Conservation (phyloP, 2,329 filamentous ascomycete genomes). For the Fusarium tjaetaba region DNA sequence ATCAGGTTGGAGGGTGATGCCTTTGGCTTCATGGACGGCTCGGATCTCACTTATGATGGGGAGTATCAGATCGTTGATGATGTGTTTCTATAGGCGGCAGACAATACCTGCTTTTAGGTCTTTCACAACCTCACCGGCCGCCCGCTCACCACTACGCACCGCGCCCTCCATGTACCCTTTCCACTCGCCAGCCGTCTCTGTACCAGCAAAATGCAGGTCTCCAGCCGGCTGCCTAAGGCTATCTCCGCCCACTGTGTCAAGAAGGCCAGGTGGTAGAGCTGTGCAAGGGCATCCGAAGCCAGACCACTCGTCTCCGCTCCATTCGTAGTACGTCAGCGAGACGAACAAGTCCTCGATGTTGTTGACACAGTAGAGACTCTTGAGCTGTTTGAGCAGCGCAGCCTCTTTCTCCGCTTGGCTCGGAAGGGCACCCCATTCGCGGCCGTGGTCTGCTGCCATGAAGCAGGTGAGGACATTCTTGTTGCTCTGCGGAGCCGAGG, state of each 20-base stretch:
- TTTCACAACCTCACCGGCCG: neutral
- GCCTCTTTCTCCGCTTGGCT: neutral
- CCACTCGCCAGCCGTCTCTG: slow-evolving; percentile 18
- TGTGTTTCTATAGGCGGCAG: neutral
- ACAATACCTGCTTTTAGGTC: neutral
- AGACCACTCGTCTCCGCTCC: neutral
- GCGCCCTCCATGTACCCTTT: slow-evolving; percentile 30
- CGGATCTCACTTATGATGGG: too few relatives aligned
- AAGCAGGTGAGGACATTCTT: neutral
- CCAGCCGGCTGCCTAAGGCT: neutral
- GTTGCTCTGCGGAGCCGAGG: neutral
- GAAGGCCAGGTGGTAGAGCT: neutral
- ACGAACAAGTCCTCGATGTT: neutral
- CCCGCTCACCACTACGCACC: slow-evolving; percentile 16
- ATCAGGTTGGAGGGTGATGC: too few relatives aligned
- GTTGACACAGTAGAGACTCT: neutral
- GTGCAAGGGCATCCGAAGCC: neutral
- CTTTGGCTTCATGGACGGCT: too few relatives aligned
- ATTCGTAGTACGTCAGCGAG: neutral
- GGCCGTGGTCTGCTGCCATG: neutral
- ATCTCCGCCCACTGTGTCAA: neutral
- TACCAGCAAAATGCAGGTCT: slow-evolving; percentile 24
- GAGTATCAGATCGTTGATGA: too few relatives aligned
- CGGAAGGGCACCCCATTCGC: neutral
- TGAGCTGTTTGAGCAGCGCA: neutral